Evolutionary conservation across 2,329 filamentous ascomycete genomes (phyloP).

Genomic region (Neofusicoccum umdonicola): DNA sequence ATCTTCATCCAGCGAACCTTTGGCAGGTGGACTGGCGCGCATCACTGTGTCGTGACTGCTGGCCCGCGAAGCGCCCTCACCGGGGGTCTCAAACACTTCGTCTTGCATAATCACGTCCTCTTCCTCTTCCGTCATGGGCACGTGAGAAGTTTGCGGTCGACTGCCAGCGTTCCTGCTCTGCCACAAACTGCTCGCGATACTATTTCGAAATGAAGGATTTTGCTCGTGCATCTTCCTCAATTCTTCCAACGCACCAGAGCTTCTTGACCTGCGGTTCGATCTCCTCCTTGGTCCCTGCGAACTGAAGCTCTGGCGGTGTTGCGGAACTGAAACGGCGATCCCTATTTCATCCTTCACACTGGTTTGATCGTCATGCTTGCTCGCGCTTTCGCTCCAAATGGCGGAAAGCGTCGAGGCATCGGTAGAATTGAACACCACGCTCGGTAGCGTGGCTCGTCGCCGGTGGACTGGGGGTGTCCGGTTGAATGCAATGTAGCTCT

Average conservation of each 20-base stretch:
- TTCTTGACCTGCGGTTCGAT: conserved; percentile 34
- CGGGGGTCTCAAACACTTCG: conserved; percentile 2
- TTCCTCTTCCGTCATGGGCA: conserved; percentile 20
- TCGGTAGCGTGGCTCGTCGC: conserved; percentile 37
- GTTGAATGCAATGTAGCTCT: conserved; percentile 36
- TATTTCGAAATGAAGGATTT: conserved; percentile 28
- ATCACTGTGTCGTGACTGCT: not conserved
- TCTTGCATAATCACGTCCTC: conserved; percentile 21
- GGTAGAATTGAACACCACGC: conserved; percentile 25
- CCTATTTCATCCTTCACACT: conserved; percentile 33
- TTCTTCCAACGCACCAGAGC: conserved; percentile 36
- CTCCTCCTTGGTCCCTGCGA: conserved; percentile 21
- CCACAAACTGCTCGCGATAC: conserved; percentile 38
- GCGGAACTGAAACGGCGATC: conserved; percentile 34
- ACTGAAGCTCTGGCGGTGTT: conserved; percentile 18
- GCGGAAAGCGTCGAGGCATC: conserved; percentile 29
- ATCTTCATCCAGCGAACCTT: conserved; percentile 10
- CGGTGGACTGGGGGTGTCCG: conserved; percentile 25
- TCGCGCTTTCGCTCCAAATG: conserved; percentile 25
- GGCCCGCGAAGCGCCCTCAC: not conserved
- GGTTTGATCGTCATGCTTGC: conserved; percentile 30
- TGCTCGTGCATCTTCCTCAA: conserved; percentile 26
- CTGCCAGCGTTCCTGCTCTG: conserved; percentile 6
- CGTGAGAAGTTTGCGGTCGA: not conserved
- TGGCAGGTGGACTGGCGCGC: not conserved